These are phyloP conservation scores for Ophiocordyceps camponoti-floridani DNA, from an alignment of 2,329 filamentous ascomycete genomes.

Conservation along the genomic window DNA sequence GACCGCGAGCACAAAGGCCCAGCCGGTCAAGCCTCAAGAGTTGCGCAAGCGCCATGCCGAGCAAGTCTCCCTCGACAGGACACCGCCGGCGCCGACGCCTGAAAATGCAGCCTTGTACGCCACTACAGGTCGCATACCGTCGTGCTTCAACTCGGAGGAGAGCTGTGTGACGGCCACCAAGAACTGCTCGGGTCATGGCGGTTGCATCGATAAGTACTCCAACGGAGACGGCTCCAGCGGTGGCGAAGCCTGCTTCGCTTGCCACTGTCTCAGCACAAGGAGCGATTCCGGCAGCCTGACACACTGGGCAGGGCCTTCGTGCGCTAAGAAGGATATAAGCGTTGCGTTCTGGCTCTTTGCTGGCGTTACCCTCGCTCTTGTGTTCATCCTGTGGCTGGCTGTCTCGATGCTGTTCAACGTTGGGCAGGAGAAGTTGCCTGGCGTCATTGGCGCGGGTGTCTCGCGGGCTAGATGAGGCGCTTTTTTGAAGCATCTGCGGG, in stretches of 20 bases:
- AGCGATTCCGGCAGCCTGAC: constrained; percentile 41
- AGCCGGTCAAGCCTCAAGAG: constrained; percentile 24
- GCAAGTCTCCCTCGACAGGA: constrained; percentile 13
- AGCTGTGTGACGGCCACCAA: constrained; percentile 53
- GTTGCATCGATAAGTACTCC: constrained; percentile 51
- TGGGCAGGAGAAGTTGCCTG: constrained; percentile 73
- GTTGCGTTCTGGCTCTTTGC: constrained; percentile 76
- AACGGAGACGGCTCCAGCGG: constrained; percentile 19
- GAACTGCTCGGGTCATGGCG: constrained; percentile 68
- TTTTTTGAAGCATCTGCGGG: background rate
- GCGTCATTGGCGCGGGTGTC: constrained; percentile 91
- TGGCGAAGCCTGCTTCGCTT: constrained; percentile 51
- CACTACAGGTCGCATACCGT: constrained; percentile 32
- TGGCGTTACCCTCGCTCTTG: constrained; percentile 51
- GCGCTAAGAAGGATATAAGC: constrained; percentile 84
- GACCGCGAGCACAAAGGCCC: constrained; percentile 19
- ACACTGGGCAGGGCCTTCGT: constrained; percentile 70
- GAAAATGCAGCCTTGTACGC: constrained; percentile 7
- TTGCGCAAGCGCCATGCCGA: constrained; percentile 31
- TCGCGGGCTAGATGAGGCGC: constrained; percentile 42
- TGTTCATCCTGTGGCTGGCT: constrained; percentile 49
- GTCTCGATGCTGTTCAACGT: constrained; percentile 69
- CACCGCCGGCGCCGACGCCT: background rate
- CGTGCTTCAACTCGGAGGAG: constrained; percentile 57
- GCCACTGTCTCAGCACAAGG: constrained; percentile 49